Evolutionary conservation across 768 basidiomycete genomes (phyloP), one percentile per base, ranked within the genome.

Genomic region (Leucosporidium creatinivorum): DNA sequence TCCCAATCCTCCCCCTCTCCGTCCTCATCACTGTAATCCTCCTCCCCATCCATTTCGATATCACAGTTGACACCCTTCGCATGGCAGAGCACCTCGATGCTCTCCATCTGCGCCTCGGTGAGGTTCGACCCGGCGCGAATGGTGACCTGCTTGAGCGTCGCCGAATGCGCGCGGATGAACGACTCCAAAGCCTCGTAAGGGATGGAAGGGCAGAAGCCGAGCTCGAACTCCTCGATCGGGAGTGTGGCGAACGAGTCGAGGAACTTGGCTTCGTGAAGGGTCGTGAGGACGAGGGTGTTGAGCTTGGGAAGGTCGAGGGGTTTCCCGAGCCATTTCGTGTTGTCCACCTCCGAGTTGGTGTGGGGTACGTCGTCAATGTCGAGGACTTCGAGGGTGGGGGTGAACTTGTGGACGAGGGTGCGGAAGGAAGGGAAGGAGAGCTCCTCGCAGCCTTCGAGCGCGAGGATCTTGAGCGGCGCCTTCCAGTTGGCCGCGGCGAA

Each of bases 391-490:
- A 65, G 51, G 3, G 64, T 47, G 0, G 28, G 4, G 8, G 36
- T 23, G 58, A 65, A 60, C 26, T 36, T 39, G 33, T 44, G 19
- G 50, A 65, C 58, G 28, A 65, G 51, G 50, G 36, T 48, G 26
- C 5, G 10, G 51, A 65, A 55, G 15, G 25, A 10, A 2, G 10
- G 28, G 58, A 65, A 36, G 19, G 58, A 54, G 21, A 65, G 39
- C 6, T 59, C n/a, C 30, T 21, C 30, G 58, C 39, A 44, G 8
- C 55, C 58, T 36, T 15, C n/a, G 15, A 65, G 39, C 21, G 64
- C 58, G 21, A 65, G 64, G 39, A 60, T 51, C 50, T 44, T 59
- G 51, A 65, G 58, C 21, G 64, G 58, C 13, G 13, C 36, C 17
- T n/a, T 10, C 28, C 58, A 31, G 13, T 18, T n/a, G 15, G 7